Evolutionary conservation across 179 eudicot genomes (phyloP).

Genomic region (Carnegiea gigantea): DNA sequence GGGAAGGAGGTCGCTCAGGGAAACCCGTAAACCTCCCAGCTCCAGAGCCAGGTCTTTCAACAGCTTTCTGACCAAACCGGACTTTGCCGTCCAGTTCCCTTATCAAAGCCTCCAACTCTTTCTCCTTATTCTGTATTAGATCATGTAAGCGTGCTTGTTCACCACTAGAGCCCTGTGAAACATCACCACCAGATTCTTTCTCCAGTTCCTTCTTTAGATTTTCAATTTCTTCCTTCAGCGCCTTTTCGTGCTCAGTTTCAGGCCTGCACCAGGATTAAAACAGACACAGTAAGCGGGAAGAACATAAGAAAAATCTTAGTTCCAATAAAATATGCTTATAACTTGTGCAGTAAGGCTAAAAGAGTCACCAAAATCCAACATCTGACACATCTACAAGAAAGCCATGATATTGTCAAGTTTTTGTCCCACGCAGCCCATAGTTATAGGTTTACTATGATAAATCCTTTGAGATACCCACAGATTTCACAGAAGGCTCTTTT

Average conservation of each 20-base stretch:
- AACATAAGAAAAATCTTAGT: neutral
- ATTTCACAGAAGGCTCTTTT: too few species aligned
- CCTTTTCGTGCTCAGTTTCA: slow-evolving; percentile 80
- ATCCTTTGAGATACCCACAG: neutral
- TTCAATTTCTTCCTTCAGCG: slow-evolving; percentile 70
- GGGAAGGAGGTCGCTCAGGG: slow-evolving; percentile 37
- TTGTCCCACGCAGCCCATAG: neutral
- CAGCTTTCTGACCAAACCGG: slow-evolving; percentile 61
- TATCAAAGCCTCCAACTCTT: slow-evolving; percentile 53
- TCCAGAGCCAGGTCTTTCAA: slow-evolving; percentile 47
- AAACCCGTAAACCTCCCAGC: slow-evolving; percentile 24
- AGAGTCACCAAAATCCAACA: neutral
- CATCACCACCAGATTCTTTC: slow-evolving; percentile 33
- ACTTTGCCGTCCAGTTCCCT: slow-evolving; percentile 78
- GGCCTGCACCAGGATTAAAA: slow-evolving; percentile 47
- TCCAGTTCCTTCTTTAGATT: slow-evolving; percentile 47
- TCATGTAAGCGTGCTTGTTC: slow-evolving; percentile 31
- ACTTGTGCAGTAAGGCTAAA: neutral
- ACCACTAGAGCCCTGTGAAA: slow-evolving; percentile 27
- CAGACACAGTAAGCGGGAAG: slow-evolving; percentile 12
- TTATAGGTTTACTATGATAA: neutral
- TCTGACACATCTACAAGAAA: neutral
- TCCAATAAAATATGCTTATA: neutral
- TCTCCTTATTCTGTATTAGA: slow-evolving; percentile 46
- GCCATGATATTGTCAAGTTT: neutral